Conservation (phyloP, 805 yeast species). For the Candida tibetensis region DNA sequence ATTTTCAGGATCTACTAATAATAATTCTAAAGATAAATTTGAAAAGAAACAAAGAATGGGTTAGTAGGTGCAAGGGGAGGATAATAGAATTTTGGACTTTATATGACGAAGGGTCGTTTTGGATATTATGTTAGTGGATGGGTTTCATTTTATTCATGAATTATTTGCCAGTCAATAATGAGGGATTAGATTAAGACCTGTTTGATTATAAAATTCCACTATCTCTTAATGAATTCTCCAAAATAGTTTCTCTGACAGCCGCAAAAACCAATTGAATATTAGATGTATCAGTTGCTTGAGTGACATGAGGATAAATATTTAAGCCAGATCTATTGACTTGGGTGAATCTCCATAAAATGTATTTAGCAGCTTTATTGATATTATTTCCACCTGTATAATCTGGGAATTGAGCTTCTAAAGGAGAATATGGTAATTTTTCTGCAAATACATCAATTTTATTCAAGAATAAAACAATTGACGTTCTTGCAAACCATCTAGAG, state of each 20-base stretch:
- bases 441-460: constrained; percentile 90
- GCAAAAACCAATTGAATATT: constrained; percentile 84
- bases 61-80: too few relatives aligned
- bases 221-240: constrained; percentile 73
- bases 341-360: constrained; percentile 85
- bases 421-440: constrained; percentile 77
- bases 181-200: too few relatives aligned
- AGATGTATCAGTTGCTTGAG: constrained; percentile 92
- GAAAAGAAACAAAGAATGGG: too few relatives aligned
- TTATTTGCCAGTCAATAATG: too few relatives aligned
- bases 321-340: constrained; percentile 80
- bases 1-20: too few relatives aligned
- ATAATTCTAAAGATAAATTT: too few relatives aligned
- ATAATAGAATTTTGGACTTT: too few relatives aligned
- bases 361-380: constrained; percentile 86
- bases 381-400: constrained; percentile 91
- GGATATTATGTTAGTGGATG: too few relatives aligned
- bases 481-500: constrained; percentile 87
- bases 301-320: constrained; percentile 83
- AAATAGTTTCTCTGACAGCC: constrained; percentile 75
- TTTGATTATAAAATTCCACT: constrained; percentile 62
- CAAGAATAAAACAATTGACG: constrained; percentile 80
- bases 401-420: constrained; percentile 79
- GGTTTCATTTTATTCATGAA: too few relatives aligned
- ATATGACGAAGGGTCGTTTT: too few relatives aligned